Percentiles rank a stretch among this genome's conserved stretches.
Evolutionary conservation across 768 basidiomycete genomes (phyloP).

Genomic region (Trametes cinnabarina): DNA sequence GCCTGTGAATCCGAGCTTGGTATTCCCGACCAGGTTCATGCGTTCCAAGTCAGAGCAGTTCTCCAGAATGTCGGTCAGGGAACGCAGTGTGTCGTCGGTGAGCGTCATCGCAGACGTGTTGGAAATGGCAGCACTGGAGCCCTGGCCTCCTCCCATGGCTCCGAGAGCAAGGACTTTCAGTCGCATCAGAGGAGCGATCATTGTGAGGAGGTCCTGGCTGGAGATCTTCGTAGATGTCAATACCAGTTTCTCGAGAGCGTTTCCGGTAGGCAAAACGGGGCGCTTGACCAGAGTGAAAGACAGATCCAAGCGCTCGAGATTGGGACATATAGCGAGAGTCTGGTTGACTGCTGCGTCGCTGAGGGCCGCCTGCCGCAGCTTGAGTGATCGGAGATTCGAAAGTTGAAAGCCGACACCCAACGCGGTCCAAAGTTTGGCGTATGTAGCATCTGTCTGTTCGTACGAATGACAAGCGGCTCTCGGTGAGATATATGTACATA

Average conservation of each 20-base stretch:
- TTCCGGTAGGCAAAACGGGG: constrained; percentile 20
- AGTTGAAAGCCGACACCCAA: constrained; percentile 32
- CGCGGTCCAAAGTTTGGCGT: constrained; percentile 42
- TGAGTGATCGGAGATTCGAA: constrained; percentile 48
- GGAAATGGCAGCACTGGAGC: constrained; percentile 42
- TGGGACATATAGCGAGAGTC: constrained; percentile 47
- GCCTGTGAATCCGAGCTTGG: constrained; percentile 48
- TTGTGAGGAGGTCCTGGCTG: constrained; percentile 38
- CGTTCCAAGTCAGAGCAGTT: constrained; percentile 42
- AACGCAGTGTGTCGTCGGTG: constrained; percentile 46
- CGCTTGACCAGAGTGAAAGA: constrained; percentile 60
- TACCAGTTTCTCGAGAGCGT: constrained; percentile 57
- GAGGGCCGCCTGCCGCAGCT: constrained; percentile 54
- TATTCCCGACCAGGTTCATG: constrained; percentile 63
- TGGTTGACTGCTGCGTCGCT: constrained; percentile 47
- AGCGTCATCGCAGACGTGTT: constrained; percentile 54
- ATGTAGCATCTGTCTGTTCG: constrained; percentile 54
- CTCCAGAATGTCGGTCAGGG: constrained; percentile 43
- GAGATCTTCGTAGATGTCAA: constrained; percentile 54
- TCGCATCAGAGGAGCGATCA: constrained; percentile 39
- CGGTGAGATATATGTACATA: not conserved
- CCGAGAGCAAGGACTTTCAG: constrained; percentile 55
- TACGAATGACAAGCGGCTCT: not conserved
- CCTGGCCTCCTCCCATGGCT: constrained; percentile 51
- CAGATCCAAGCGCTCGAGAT: constrained; percentile 54